These are phyloP conservation scores for Quillaja saponaria DNA, from an alignment of 306 rosid genomes.

Conservation along the genomic window DNA sequence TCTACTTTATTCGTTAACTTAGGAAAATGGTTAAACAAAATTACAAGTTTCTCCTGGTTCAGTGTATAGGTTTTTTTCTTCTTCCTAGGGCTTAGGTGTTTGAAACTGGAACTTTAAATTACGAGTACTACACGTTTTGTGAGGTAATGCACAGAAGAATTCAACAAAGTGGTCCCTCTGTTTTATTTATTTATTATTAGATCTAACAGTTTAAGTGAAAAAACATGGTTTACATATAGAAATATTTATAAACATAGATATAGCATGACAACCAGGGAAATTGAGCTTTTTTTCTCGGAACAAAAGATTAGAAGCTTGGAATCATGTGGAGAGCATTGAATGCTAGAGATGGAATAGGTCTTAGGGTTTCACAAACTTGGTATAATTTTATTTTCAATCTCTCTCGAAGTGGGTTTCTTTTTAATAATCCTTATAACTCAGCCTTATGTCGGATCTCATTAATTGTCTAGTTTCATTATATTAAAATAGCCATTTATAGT, in stretches of 20 bases:
- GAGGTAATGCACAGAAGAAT: slow-evolving; percentile 37
- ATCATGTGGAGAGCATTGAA: slow-evolving; percentile 74
- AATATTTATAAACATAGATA: slow-evolving; percentile 19
- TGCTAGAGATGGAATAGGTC: slow-evolving; percentile 47
- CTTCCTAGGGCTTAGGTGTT: slow-evolving; percentile 44
- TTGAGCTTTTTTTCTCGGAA: slow-evolving; percentile 51
- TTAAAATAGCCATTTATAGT: no score
- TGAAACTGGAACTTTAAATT: slow-evolving; percentile 30
- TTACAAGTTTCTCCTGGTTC: slow-evolving; percentile 28
- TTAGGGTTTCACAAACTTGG: slow-evolving; percentile 49
- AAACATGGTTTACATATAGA: slow-evolving; percentile 29
- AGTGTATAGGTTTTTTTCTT: slow-evolving; percentile 32
- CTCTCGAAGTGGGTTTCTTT: slow-evolving; percentile 44
- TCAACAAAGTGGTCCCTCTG: slow-evolving; percentile 30
- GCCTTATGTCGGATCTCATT: slow-evolving; percentile 57
- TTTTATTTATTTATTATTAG: neutral
- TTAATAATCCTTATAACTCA: slow-evolving; percentile 44
- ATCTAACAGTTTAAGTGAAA: slow-evolving; percentile 17
- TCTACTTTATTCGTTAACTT: slow-evolving; percentile 29
- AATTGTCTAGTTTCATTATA: slow-evolving; percentile 43
- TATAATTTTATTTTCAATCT: slow-evolving; percentile 41
- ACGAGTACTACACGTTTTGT: slow-evolving; percentile 33
- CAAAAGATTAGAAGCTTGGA: slow-evolving; percentile 57
- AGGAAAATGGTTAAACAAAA: slow-evolving; percentile 24
- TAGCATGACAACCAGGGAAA: slow-evolving; percentile 38